Evolutionary conservation across 1,284 basidiomycete genomes (phyloP), one percentile per base, ranked within the genome.

Genomic region (Farysia itapuensis): DNA sequence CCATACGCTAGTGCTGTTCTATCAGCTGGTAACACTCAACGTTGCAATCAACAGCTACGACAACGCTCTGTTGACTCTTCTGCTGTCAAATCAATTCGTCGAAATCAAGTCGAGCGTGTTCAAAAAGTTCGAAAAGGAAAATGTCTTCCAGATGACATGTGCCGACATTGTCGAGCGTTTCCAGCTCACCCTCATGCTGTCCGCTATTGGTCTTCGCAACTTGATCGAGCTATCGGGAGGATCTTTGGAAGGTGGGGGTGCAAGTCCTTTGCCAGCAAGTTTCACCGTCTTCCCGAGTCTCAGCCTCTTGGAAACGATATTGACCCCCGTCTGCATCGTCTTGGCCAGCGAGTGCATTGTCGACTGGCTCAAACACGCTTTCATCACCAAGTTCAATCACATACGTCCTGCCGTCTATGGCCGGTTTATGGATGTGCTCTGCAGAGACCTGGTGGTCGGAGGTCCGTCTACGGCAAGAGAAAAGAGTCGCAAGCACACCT

Each of bases 71-170:
- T 82, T 98, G 24, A 96, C 94, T 0, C 83, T 99, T 0, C 82
- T 99, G 5, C 85, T 98, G 32, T 96, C 91, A 33, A 99, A 98
- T 77, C 95, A 99, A 77, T 98, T 99, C 73, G 94, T 98, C 35
- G 95, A 99, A 79, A 98, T 98, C 79, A 99, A 99, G 79, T 93
- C 94, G 28, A 93, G 81, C 67, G 95, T 99, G 0, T 99, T 99
- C 84, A 99, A 98, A 79, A 97, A 90, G 77, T 98, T 99, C 68
- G 95, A 98, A 77, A 99, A 97, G 78, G 95, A 98, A 72, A 97
- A 90, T 72, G 82, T 99, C n/a, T 97, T 99, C 75, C 95, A 99
- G 77, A 93, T 99, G 59, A 95, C 92, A 16, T 76, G 74, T 43
- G 74, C 74, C 35, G 95, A 99, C 77, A 96, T 99, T 57, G 95